phyloP scores from a whole-genome alignment of 257 asterid genomes.

The Mitragyna speciosa region DNA sequence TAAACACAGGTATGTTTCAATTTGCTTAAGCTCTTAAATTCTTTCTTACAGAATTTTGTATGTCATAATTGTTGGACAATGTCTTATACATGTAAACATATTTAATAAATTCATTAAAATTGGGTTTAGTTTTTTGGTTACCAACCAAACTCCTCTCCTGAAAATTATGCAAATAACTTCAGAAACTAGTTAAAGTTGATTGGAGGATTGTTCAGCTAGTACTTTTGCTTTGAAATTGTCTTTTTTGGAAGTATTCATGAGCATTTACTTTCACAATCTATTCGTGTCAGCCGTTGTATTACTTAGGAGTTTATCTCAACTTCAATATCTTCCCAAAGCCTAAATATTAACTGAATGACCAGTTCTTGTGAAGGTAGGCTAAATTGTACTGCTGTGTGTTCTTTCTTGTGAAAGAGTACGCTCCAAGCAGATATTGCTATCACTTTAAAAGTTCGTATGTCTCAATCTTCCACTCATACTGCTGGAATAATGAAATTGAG shows the following conservation, averaged over 20 bases:
- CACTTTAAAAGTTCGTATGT: no score
- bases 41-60: background rate
- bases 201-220: background rate
- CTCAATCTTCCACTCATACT: no score
- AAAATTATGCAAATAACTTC: background rate
- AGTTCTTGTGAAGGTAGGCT: background rate
- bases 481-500: no score
- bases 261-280: background rate
- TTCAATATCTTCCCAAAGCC: background rate
- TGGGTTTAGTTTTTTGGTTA: background rate
- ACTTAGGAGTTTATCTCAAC: no score
- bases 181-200: background rate
- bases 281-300: background rate
- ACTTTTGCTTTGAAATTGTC: background rate
- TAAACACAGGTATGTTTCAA: conserved; percentile 66
- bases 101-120: no score
- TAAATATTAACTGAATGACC: background rate
- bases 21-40: background rate
- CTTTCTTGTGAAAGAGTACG: background rate
- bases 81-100: background rate
- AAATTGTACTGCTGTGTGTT: background rate
- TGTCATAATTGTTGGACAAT: background rate
- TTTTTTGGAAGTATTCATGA: background rate
- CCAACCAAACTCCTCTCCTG: background rate
- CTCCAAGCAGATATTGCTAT: background rate